Conservation (phyloP, 2,329 filamentous ascomycete species). For the Arthrobotrys sinensis region DNA sequence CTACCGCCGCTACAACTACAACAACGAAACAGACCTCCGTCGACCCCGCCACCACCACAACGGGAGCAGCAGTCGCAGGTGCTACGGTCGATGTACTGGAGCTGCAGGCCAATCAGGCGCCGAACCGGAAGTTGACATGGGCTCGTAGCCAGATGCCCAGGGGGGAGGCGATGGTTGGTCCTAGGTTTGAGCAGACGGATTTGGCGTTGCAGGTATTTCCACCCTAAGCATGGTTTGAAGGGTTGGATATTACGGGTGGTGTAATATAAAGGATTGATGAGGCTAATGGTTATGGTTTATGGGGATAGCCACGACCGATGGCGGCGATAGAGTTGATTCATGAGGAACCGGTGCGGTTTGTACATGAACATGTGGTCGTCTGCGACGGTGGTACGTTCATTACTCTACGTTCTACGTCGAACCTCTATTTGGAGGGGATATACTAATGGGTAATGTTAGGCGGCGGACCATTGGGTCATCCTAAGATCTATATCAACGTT, state of each 20-base stretch:
- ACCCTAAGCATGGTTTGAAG: neutral
- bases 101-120: constrained; percentile 79
- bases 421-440: neutral
- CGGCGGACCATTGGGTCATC: constrained; percentile 90
- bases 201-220: constrained; percentile 86
- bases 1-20: constrained; percentile 25
- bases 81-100: constrained; percentile 37
- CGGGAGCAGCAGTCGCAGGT: neutral
- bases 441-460: constrained; percentile 66
- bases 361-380: constrained; percentile 82
- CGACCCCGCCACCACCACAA: constrained; percentile 29
- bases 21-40: constrained; percentile 30
- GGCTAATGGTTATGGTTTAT: constrained; percentile 64
- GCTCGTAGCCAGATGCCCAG: constrained; percentile 87
- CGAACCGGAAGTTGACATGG: constrained; percentile 87
- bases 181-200: constrained; percentile 96
- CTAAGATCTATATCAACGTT: constrained; percentile 95
- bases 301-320: constrained; percentile 81
- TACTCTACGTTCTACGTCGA: neutral
- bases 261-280: neutral
- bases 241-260: constrained; percentile 8
- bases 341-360: constrained; percentile 94
- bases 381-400: constrained; percentile 81
- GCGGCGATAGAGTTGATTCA: constrained; percentile 97
- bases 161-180: constrained; percentile 88